phyloP scores from a whole-genome alignment of 2,329 filamentous ascomycete species.

The Arthroderma uncinatum region DNA sequence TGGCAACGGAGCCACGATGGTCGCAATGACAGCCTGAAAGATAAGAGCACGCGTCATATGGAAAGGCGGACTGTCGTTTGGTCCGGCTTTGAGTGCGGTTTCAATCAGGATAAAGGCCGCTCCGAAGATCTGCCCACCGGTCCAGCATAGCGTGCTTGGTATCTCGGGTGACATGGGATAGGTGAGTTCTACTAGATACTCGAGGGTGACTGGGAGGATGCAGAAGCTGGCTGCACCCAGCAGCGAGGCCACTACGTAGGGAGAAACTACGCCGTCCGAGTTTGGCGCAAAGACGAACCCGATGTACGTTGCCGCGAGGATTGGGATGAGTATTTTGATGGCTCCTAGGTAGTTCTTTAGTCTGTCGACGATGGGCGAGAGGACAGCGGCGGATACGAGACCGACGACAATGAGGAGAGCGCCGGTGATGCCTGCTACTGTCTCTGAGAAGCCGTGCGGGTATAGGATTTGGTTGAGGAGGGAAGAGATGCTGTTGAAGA shows the following conservation, averaged over 20 bases:
- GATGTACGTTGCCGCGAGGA: constrained; percentile 64
- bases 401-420: constrained; percentile 83
- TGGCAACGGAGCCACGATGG: constrained; percentile 55
- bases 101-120: constrained; percentile 74
- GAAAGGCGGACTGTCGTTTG: constrained; percentile 45
- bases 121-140: constrained; percentile 72
- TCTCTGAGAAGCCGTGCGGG: constrained; percentile 74
- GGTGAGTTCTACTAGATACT: constrained; percentile 77
- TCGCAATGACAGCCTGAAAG: constrained; percentile 63
- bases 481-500: constrained; percentile 86
- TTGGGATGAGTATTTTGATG: constrained; percentile 62
- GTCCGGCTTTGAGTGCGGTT: constrained; percentile 53
- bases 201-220: constrained; percentile 71
- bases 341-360: constrained; percentile 66
- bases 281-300: constrained; percentile 73
- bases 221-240: constrained; percentile 71
- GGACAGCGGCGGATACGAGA: constrained; percentile 62
- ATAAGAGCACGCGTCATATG: constrained; percentile 68
- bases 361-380: constrained; percentile 71
- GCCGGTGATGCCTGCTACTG: constrained; percentile 78
- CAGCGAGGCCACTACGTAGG: constrained; percentile 63
- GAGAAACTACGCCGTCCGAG: constrained; percentile 37
- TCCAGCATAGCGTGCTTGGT: constrained; percentile 73
- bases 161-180: constrained; percentile 81
- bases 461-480: constrained; percentile 81